Evolutionary conservation across 2,329 filamentous ascomycete species (phyloP).

Genomic region (Juglanconis sp.): DNA sequence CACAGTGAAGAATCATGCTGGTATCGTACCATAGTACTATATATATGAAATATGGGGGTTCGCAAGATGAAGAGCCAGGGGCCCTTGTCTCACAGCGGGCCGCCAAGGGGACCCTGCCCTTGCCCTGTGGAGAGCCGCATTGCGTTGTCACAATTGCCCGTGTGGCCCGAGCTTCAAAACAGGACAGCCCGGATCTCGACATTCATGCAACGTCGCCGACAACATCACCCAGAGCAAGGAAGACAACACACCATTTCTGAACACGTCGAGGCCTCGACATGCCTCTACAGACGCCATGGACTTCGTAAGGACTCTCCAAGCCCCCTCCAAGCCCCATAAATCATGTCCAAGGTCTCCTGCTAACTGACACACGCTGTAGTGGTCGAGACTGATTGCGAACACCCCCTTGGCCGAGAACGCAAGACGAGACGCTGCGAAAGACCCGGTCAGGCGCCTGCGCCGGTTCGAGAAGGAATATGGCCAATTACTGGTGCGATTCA

Average conservation of each 20-base stretch:
- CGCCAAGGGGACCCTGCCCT: too few species aligned
- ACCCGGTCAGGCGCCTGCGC: constrained; percentile 61
- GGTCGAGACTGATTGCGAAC: constrained; percentile 65
- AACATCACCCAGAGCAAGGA: not conserved
- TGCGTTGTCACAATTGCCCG: not conserved
- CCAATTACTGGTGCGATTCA: constrained; percentile 52
- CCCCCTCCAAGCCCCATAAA: not conserved
- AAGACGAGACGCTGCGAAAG: constrained; percentile 58
- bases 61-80: too few species aligned
- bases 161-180: not conserved
- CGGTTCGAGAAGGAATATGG: constrained; percentile 66
- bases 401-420: constrained; percentile 55
- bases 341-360: constrained; percentile 6
- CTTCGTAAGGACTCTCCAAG: constrained; percentile 13
- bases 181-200: not conserved
- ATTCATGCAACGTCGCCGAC: constrained; percentile 12
- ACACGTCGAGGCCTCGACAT: constrained; percentile 14
- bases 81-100: too few species aligned
- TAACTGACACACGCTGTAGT: constrained; percentile 38
- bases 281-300: constrained; percentile 19
- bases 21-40: too few species aligned
- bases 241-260: not conserved
- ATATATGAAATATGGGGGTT: too few species aligned
- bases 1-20: too few species aligned
- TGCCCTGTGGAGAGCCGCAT: too few species aligned